phyloP scores from a whole-genome alignment of 2,329 filamentous ascomycete species.

The Fusarium chaquense region DNA sequence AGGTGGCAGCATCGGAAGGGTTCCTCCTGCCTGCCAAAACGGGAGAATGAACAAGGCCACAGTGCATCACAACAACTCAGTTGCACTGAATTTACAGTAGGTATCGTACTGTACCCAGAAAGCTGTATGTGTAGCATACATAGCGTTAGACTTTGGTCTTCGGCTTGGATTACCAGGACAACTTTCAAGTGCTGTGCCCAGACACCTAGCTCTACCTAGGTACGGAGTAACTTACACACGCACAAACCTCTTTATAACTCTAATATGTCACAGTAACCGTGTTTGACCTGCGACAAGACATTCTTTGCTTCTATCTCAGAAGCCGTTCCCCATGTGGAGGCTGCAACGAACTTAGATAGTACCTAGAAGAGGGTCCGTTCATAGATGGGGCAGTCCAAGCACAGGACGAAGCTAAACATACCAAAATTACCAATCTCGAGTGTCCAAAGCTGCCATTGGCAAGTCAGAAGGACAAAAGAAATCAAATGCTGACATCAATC shows the following conservation, averaged over 20 bases:
- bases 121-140: no score
- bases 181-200: no score
- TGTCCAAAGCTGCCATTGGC: background rate
- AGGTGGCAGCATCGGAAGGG: constrained; percentile 12
- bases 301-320: constrained; percentile 27
- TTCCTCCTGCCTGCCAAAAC: constrained; percentile 14
- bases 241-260: constrained; percentile 9
- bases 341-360: constrained; percentile 22
- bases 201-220: no score
- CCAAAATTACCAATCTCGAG: constrained; percentile 32
- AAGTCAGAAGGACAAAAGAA: constrained; percentile 3
- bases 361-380: constrained; percentile 30
- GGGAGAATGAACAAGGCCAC: background rate
- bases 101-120: no score
- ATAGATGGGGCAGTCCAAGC: constrained; percentile 25
- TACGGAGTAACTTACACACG: background rate
- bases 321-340: constrained; percentile 39
- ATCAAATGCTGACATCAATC: constrained; percentile 1
- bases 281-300: constrained; percentile 13
- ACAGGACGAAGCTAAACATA: constrained; percentile 30
- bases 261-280: constrained; percentile 21
- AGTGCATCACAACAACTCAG: background rate
- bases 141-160: no score
- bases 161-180: no score
- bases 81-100: constrained; percentile 3